Percentiles rank a stretch among this genome's conserved stretches.
These are phyloP conservation scores for Globisporangium viniferum DNA, from an alignment of 352 stramenopile species.

Conservation along the genomic window DNA sequence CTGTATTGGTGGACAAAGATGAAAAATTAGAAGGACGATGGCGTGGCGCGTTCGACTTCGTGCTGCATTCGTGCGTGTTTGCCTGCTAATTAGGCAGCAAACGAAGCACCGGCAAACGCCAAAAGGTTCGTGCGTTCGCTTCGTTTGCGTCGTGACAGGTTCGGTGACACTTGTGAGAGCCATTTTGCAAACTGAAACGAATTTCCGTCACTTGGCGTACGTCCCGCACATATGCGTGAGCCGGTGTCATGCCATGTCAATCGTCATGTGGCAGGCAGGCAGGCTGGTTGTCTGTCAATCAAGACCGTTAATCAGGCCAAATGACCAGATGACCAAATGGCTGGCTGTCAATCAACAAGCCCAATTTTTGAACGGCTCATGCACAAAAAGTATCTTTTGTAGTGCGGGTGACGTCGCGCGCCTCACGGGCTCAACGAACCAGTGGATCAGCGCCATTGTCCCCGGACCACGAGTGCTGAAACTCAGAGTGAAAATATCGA, in stretches of 20 bases:
- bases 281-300: not conserved
- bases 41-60: not conserved
- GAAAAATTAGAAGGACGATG: not conserved
- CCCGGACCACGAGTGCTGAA: not conserved
- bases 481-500: not conserved
- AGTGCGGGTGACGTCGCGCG: slow-evolving; percentile 1
- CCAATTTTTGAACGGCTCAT: not conserved
- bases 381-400: slow-evolving; percentile 1
- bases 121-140: not conserved
- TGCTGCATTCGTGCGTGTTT: not conserved
- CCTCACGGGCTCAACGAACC: not conserved
- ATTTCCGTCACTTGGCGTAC: not conserved
- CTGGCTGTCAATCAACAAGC: not conserved
- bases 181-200: not conserved
- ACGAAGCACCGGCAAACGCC: not conserved
- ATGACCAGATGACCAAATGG: not conserved
- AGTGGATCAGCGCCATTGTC: not conserved
- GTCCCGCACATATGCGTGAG: not conserved
- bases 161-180: not conserved
- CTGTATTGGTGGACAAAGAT: not conserved
- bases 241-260: not conserved
- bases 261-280: not conserved
- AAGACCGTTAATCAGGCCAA: not conserved
- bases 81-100: no score
- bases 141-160: not conserved